A percentile compares a stretch with the other conserved stretches of the same genome.
These are phyloP conservation scores for Wickerhamomyces sp. DNA, from an alignment of 1,139 yeast species.

Conservation along the genomic window DNA sequence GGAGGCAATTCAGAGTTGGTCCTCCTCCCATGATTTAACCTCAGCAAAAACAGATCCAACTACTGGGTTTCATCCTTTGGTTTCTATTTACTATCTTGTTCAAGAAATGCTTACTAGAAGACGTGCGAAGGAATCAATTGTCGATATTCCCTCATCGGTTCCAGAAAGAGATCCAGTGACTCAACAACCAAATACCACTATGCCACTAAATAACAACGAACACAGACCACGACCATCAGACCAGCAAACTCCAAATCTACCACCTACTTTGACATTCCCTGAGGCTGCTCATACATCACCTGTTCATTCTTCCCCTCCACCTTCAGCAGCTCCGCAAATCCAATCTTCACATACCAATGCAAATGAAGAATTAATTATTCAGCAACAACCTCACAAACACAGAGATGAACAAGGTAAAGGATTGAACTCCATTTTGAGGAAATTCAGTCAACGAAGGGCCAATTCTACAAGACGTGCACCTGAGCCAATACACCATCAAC, in stretches of 20 bases:
- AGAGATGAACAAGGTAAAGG: slow-evolving; percentile 18
- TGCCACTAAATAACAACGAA: not conserved
- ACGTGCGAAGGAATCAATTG: slow-evolving; percentile 42
- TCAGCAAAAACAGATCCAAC: slow-evolving; percentile 51
- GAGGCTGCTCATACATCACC: slow-evolving; percentile 68
- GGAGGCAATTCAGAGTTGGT: slow-evolving; percentile 62
- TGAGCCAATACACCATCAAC: not conserved
- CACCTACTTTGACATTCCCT: slow-evolving; percentile 47
- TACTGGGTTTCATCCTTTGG: slow-evolving; percentile 79
- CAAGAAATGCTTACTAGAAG: slow-evolving; percentile 75
- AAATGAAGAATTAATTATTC: slow-evolving; percentile 20
- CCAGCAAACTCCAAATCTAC: slow-evolving; percentile 24
- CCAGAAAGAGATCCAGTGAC: slow-evolving; percentile 23
- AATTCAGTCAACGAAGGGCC: slow-evolving; percentile 23
- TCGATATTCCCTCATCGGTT: slow-evolving; percentile 18
- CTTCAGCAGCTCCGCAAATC: slow-evolving; percentile 20
- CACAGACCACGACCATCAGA: not conserved
- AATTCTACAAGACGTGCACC: slow-evolving; percentile 21
- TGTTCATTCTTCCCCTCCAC: slow-evolving; percentile 24
- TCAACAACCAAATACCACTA: slow-evolving; percentile 2
- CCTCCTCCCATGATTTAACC: slow-evolving; percentile 28
- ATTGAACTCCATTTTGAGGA: slow-evolving; percentile 27
- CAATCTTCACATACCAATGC: slow-evolving; percentile 15
- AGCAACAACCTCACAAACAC: slow-evolving; percentile 15
- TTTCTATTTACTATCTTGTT: slow-evolving; percentile 83